Conservation (phyloP, 768 basidiomycete genomes). For the Flagelloscypha sp. region DNA sequence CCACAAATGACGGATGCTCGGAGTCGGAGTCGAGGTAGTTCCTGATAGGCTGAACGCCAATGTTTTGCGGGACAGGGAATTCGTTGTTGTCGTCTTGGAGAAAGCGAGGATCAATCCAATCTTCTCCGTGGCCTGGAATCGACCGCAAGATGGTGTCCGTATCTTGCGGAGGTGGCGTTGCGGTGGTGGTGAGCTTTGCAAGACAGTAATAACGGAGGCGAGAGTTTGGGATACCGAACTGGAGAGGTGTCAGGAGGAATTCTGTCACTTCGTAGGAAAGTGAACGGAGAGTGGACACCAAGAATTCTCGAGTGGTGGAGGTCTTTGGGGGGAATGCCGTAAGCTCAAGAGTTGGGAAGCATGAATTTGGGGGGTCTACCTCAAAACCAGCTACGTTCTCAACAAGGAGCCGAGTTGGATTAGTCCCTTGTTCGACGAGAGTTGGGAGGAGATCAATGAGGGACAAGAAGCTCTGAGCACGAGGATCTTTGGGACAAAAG, state of each 20-base stretch:
- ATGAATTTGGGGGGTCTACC: constrained; percentile 31
- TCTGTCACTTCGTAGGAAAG: constrained; percentile 55
- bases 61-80: not conserved
- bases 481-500: constrained; percentile 67
- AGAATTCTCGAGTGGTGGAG: constrained; percentile 51
- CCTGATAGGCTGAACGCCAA: constrained; percentile 15
- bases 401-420: constrained; percentile 56
- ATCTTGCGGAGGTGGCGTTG: constrained; percentile 23
- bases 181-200: constrained; percentile 34
- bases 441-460: constrained; percentile 58
- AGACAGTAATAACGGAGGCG: constrained; percentile 74
- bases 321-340: constrained; percentile 30
- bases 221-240: constrained; percentile 78
- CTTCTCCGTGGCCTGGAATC: constrained; percentile 41
- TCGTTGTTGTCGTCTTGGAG: constrained; percentile 1
- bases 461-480: constrained; percentile 69
- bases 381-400: constrained; percentile 84
- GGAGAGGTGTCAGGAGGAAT: constrained; percentile 64
- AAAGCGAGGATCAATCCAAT: constrained; percentile 34
- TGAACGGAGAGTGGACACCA: constrained; percentile 42
- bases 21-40: constrained; percentile 32
- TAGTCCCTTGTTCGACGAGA: constrained; percentile 31
- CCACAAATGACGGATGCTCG: constrained; percentile 1
- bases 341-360: constrained; percentile 2
- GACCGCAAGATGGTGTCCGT: constrained; percentile 33